phyloP scores from a whole-genome alignment of 2,329 filamentous ascomycete genomes.

The Fusarium continuum region DNA sequence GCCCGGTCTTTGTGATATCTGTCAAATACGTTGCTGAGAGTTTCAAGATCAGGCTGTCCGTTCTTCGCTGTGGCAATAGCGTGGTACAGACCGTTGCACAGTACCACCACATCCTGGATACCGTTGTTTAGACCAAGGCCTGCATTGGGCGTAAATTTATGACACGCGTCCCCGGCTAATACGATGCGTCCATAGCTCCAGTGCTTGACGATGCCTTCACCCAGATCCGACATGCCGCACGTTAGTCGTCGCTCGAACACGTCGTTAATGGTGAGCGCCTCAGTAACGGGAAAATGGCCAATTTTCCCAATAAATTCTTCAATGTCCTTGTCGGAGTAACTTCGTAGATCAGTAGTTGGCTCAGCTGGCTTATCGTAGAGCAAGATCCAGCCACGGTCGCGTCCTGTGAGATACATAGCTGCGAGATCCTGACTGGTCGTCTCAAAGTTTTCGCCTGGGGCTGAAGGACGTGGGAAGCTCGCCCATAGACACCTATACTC shows the following conservation, averaged over 20 bases:
- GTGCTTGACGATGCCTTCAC: conserved; percentile 49
- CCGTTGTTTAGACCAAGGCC: conserved; percentile 50
- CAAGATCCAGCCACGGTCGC: conserved; percentile 21
- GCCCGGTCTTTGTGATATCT: conserved; percentile 31
- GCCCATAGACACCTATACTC: conserved; percentile 49
- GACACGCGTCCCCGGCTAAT: conserved; percentile 50
- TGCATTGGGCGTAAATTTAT: conserved; percentile 51
- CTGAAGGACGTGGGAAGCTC: conserved; percentile 39
- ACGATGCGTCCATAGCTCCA: conserved; percentile 51
- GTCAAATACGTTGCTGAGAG: conserved; percentile 25
- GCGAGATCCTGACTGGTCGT: conserved; percentile 41
- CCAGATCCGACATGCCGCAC: conserved; percentile 47
- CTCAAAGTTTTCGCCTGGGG: conserved; percentile 43
- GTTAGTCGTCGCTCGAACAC: conserved; percentile 40
- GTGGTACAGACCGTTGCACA: conserved; percentile 43
- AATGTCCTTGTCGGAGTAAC: conserved; percentile 29
- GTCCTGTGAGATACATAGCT: conserved; percentile 32
- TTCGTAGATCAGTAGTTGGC: conserved; percentile 23
- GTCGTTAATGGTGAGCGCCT: conserved; percentile 44
- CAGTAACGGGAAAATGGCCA: conserved; percentile 29
- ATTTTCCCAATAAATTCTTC: conserved; percentile 24
- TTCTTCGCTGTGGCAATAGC: background rate
- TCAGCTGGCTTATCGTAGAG: conserved; percentile 33
- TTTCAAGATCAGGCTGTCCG: background rate
- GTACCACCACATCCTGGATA: conserved; percentile 45